Evolutionary conservation across 129 eudicot genomes (phyloP).

Genomic region (Saposhnikovia divaricata): DNA sequence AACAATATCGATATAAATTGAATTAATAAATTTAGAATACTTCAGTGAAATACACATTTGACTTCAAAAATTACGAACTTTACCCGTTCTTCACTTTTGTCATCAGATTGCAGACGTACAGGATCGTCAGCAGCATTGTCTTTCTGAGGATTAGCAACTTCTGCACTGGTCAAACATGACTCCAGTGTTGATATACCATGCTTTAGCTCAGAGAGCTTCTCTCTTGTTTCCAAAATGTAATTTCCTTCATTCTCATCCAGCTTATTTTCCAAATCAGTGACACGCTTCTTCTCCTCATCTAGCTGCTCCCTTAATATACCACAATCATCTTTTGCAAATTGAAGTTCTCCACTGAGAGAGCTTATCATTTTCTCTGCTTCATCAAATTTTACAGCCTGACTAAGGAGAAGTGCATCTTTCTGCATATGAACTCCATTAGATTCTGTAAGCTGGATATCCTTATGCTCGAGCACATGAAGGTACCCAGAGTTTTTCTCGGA

Average conservation of each 20-base stretch:
- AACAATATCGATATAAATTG: slow-evolving; percentile 19
- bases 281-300: slow-evolving; percentile 22
- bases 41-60: neutral
- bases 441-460: slow-evolving; percentile 38
- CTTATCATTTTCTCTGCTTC: slow-evolving; percentile 29
- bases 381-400: slow-evolving; percentile 30
- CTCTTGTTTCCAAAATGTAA: slow-evolving; percentile 26
- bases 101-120: slow-evolving; percentile 1
- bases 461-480: slow-evolving; percentile 30
- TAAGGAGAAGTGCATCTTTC: slow-evolving; percentile 25
- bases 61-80: neutral
- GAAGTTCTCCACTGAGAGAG: slow-evolving; percentile 22
- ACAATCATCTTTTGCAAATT: slow-evolving; percentile 19
- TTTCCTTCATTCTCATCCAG: slow-evolving; percentile 32
- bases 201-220: slow-evolving; percentile 32
- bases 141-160: slow-evolving; percentile 16
- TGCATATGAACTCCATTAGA: slow-evolving; percentile 19
- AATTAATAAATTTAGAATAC: slow-evolving; percentile 5
- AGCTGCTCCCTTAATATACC: slow-evolving; percentile 18
- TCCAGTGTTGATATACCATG: slow-evolving; percentile 29
- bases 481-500: slow-evolving; percentile 47
- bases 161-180: slow-evolving; percentile 25
- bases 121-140: slow-evolving; percentile 1
- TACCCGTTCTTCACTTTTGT: slow-evolving; percentile 32
- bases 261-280: slow-evolving; percentile 14